Base-by-base conservation (phyloP, 805 yeast species). In the Metschnikowia colocasiae region DNA sequence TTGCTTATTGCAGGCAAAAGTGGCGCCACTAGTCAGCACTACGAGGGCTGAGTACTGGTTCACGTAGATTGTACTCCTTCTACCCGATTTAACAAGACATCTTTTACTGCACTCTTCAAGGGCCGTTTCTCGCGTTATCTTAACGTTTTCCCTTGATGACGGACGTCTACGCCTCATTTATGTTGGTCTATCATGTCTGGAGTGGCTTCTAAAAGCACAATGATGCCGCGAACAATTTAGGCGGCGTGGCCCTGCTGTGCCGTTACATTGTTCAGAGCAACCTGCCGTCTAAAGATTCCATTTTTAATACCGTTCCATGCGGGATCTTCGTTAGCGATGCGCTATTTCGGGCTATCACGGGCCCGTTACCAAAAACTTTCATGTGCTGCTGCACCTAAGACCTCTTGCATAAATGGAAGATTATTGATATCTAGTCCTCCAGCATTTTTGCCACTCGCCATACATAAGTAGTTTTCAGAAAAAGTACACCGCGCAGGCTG, bases 121-220 rank as follows among this genome's bases (percentile, higher is more conserved):
- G 19, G 19, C 5, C 34, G 25, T 39, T 38, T 2, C 34, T 39
- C n/a, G 42, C 42, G 16, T n/a, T n/a, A 19, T 18, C n/a, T 9
- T 6, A 39, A 39, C 42, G 42, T 27, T 29, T 39, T 39, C 42
- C 27, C 39, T 27, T 35, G 39, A 22, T 18, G 27, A 22, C 29
- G 27, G n/a, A 35, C 12, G 15, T 22, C 30, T 20, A 23, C 29
- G 30, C 20, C 40, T 25, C 40, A 22, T 36, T 15, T 25, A 29
- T 15, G 30, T 36, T 23, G 40, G 30, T 23, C 9, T 16, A 6
- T 35, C 16, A 30, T 23, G 29, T n/a, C 19, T 36, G 12, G 19
- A 10, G 19, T 6, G n/a, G 29, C 40, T 36, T 36, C 19, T n/a
- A 26, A 13, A 27, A 39, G 42, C 34, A 30, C 8, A 13, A 6